Conservation (phyloP, 768 basidiomycete species). For the Asterophora parasitica region DNA sequence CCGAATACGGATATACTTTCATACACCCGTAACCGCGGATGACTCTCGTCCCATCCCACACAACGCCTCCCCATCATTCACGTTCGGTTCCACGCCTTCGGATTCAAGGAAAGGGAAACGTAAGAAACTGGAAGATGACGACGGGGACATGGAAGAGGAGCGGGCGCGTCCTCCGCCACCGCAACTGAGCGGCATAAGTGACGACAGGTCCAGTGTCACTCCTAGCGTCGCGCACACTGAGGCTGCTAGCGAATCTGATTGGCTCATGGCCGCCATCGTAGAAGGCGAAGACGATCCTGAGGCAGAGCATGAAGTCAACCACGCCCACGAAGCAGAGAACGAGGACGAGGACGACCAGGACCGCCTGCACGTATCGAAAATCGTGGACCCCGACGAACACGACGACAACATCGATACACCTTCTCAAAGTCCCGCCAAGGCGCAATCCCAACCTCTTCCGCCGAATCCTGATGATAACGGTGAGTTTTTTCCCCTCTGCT, state of each 20-base stretch:
- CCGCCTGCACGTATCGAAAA: constrained; percentile 38
- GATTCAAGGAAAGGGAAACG: constrained; percentile 77
- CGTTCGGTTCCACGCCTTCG: constrained; percentile 43
- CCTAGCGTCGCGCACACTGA: constrained; percentile 63
- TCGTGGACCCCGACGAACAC: constrained; percentile 33
- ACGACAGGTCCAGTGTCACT: constrained; percentile 54
- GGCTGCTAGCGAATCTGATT: constrained; percentile 76
- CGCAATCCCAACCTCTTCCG: constrained; percentile 10
- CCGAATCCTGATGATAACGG: constrained; percentile 38
- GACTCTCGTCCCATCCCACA: constrained; percentile 73
- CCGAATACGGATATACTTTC: constrained; percentile 88
- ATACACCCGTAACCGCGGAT: constrained; percentile 81
- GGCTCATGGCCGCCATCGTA: constrained; percentile 86
- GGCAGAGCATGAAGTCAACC: constrained; percentile 35
- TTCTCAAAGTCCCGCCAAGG: not conserved
- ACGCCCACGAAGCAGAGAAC: constrained; percentile 30
- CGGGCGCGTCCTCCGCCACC: constrained; percentile 67
- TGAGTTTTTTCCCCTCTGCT: constrained; percentile 42
- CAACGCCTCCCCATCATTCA: constrained; percentile 45
- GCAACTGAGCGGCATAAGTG: constrained; percentile 38
- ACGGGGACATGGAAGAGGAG: constrained; percentile 72
- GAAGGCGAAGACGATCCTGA: constrained; percentile 62
- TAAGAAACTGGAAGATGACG: constrained; percentile 88
- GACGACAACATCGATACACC: constrained; percentile 18
- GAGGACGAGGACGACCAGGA: constrained; percentile 38